Base-by-base conservation (phyloP, 495 filamentous ascomycete species). In the Aspergillus asperescens region DNA sequence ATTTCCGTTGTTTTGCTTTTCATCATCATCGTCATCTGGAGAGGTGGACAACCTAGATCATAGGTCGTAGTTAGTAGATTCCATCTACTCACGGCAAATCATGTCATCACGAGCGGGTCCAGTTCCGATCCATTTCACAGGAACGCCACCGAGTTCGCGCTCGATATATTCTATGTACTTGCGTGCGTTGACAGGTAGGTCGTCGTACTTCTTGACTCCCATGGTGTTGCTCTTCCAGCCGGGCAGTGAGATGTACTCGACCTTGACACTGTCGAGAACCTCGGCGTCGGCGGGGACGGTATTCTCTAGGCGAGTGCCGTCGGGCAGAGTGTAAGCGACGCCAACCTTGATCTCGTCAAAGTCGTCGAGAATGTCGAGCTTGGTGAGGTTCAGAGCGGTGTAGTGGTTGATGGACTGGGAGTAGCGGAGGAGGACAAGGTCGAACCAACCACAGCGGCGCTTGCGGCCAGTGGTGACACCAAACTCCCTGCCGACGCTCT, bases 361-460 rank as follows among this genome's bases (percentile, higher is more conserved):
- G 37, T 81, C 83, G 64, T 95, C 90, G 9, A 96, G 80, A 16
- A 96, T 77, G 65, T 94, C 89, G 50, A 94, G 84, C 66, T 91
- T 96, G 54, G 90, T 96, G 31, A 96, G 71, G 76, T 95, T 95
- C 40, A 94, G 69, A 1, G 75, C 71, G 8, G 83, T 86, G 71
- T 89, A 88, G 72, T 88, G 78, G 74, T 88, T 88, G 57, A 90
- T 74, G 1, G 74, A 69, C 27, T 77, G 71, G 34, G 81, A 88
- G 76, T 90, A 89, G 59, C 88, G 85, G 50, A 88, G 67, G n/a
- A 93, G 75, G n/a, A 91, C 85, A 6, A 96, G 78, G 63, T 96
- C 90, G 32, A 95, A 78, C 89, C 88, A 95, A 23, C 90, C 91
- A 63, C 90, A 95, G 39, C 90, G 81, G 18, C 91, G 84, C 57